Conservation (phyloP, 345 rosid species). For the Euclidium syriacum region DNA sequence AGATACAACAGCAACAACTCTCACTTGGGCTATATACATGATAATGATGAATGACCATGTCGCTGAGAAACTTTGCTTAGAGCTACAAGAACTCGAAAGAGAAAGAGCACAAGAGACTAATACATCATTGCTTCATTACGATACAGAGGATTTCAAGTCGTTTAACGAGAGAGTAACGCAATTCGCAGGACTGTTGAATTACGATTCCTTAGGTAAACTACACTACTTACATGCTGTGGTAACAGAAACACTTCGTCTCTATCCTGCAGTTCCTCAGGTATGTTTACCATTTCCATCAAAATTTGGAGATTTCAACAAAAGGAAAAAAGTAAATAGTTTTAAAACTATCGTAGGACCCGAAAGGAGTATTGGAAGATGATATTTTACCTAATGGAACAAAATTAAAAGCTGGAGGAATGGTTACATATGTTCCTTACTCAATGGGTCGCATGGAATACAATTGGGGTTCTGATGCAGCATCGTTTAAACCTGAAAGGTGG, state of each 20-base stretch:
- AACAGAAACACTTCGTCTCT: conserved; percentile 83
- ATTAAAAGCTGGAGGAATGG: conserved; percentile 96
- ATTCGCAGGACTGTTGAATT: conserved; percentile 56
- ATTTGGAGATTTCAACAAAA: not conserved
- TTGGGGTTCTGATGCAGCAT: conserved; percentile 87
- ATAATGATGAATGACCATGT: conserved; percentile 52
- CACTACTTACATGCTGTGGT: conserved; percentile 81
- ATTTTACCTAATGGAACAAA: conserved; percentile 82
- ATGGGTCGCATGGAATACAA: conserved; percentile 96
- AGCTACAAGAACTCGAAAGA: conserved; percentile 61
- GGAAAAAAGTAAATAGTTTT: not conserved
- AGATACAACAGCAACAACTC: conserved; percentile 95
- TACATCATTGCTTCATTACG: conserved; percentile 33
- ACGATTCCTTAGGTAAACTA: conserved; percentile 67
- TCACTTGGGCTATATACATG: conserved; percentile 88
- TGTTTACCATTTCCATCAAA: not conserved
- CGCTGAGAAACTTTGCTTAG: conserved; percentile 61
- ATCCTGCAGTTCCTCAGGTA: conserved; percentile 97
- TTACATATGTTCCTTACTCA: conserved; percentile 94
- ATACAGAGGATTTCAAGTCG: conserved; percentile 38
- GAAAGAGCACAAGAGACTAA: conserved; percentile 52
- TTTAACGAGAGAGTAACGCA: conserved; percentile 51
- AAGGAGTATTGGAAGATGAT: conserved; percentile 78
- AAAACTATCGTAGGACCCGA: conserved; percentile 54
- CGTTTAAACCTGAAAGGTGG: conserved; percentile 90